A percentile compares a stretch with the other conserved stretches of the same genome.
phyloP scores from a whole-genome alignment of 2,329 filamentous ascomycete species.

The Exophiala dermatitidis region DNA sequence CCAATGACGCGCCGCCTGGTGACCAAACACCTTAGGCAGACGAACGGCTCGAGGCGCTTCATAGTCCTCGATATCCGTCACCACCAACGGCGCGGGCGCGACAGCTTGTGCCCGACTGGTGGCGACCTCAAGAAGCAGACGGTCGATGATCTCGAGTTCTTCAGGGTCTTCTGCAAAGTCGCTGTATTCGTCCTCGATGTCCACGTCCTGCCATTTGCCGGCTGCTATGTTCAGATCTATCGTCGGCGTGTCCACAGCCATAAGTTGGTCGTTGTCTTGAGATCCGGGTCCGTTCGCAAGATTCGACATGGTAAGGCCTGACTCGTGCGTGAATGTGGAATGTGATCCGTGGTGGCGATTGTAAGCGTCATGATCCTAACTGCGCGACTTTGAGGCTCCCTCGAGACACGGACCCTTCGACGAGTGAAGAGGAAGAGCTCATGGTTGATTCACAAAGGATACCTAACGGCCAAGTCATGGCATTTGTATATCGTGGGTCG shows the following conservation, averaged over 20 bases:
- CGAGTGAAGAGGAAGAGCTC: neutral
- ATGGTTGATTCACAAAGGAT: neutral
- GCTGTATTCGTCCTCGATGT: slow-evolving; percentile 51
- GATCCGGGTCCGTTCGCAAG: neutral
- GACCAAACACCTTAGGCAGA: slow-evolving; percentile 38
- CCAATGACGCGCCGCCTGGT: slow-evolving; percentile 31
- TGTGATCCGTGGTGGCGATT: slow-evolving; percentile 8
- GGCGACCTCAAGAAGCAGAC: slow-evolving; percentile 44
- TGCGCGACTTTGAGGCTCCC: neutral
- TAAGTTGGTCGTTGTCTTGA: slow-evolving; percentile 1
- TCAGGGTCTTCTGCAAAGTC: slow-evolving; percentile 49
- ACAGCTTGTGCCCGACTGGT: slow-evolving; percentile 25
- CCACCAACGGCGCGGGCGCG: slow-evolving; percentile 21
- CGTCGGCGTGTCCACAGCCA: slow-evolving; percentile 10
- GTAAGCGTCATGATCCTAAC: slow-evolving; percentile 15
- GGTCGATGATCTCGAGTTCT: slow-evolving; percentile 48
- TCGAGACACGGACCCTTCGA: neutral
- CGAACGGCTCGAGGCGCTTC: slow-evolving; percentile 34
- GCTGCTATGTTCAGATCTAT: neutral
- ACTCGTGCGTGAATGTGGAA: neutral
- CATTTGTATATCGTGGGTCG: neutral
- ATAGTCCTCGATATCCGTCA: slow-evolving; percentile 41
- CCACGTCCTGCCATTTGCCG: neutral
- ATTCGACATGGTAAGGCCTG: slow-evolving; percentile 9
- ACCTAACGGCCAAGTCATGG: neutral